A percentile compares a stretch with the other conserved stretches of the same genome.
Conservation (phyloP, 2,329 filamentous ascomycete species). For the Fulvia fulva region DNA sequence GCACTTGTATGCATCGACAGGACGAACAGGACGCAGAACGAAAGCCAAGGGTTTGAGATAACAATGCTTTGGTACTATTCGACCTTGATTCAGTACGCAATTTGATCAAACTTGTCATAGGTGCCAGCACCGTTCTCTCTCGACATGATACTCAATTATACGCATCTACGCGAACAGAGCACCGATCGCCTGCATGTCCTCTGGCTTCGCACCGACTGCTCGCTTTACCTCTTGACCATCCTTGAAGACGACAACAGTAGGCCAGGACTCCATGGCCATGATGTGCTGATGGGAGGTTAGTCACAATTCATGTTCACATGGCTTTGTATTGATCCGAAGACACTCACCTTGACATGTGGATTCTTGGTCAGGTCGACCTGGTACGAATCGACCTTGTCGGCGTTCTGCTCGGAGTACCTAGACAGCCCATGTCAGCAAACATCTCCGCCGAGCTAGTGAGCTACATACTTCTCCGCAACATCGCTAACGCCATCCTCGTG, state of each 20-base stretch:
- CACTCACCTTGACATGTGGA: slow-evolving; percentile 22
- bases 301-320: not conserved
- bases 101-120: too few species aligned
- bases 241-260: slow-evolving; percentile 31
- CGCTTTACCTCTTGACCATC: slow-evolving; percentile 31
- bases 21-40: too few species aligned
- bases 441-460: too few species aligned
- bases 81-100: too few species aligned
- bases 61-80: too few species aligned
- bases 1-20: too few species aligned
- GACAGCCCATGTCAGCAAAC: too few species aligned
- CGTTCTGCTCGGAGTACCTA: slow-evolving; percentile 30
- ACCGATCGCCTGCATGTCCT: slow-evolving; percentile 23
- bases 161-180: not conserved
- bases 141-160: too few species aligned
- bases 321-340: not conserved
- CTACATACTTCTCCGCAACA: slow-evolving; percentile 32
- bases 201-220: slow-evolving; percentile 24
- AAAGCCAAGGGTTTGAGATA: too few species aligned
- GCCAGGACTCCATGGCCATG: slow-evolving; percentile 13
- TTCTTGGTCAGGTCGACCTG: slow-evolving; percentile 27
- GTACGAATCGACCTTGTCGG: slow-evolving; percentile 28
- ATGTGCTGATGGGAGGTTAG: not conserved
- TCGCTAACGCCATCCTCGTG: slow-evolving; percentile 26
- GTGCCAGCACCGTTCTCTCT: not conserved